These are phyloP conservation scores for Crepidotus variabilis DNA, from an alignment of 768 basidiomycete genomes.

Conservation along the genomic window DNA sequence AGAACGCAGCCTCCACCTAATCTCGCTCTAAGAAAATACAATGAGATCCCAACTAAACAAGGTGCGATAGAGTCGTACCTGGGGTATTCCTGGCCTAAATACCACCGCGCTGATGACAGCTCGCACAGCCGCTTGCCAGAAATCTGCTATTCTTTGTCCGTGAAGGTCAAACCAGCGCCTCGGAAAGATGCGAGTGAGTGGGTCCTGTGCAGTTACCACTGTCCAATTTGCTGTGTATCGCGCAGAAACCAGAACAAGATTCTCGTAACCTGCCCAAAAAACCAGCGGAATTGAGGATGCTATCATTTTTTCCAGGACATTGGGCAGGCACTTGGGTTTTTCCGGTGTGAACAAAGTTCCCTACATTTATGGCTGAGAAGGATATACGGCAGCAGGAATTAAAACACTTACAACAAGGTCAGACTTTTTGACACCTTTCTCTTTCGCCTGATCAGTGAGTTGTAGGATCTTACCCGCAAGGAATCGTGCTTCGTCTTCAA, in stretches of 20 bases:
- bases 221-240: conserved; percentile 51
- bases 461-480: conserved; percentile 31
- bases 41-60: no score
- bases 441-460: conserved; percentile 30
- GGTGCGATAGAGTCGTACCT: conserved; percentile 35
- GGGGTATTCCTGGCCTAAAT: conserved; percentile 69
- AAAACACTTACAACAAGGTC: conserved; percentile 31
- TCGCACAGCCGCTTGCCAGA: conserved; percentile 70
- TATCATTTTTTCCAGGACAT: conserved; percentile 30
- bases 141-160: conserved; percentile 55
- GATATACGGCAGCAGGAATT: not conserved
- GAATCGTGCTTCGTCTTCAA: conserved; percentile 25
- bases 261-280: conserved; percentile 65
- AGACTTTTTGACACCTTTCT: conserved; percentile 34
- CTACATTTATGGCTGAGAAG: not conserved
- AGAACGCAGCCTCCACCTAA: conserved; percentile 66
- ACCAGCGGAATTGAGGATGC: conserved; percentile 49
- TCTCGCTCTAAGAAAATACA: conserved; percentile 44
- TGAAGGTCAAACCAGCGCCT: conserved; percentile 75
- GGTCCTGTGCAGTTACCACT: conserved; percentile 45
- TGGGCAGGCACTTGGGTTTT: not conserved
- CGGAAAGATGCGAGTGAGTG: conserved; percentile 48
- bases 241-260: conserved; percentile 53
- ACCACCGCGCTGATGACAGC: conserved; percentile 65
- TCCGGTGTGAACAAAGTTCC: not conserved